These are phyloP conservation scores for Chloroidium sp. DNA, from an alignment of 163 green algal genomes.

Conservation along the genomic window DNA sequence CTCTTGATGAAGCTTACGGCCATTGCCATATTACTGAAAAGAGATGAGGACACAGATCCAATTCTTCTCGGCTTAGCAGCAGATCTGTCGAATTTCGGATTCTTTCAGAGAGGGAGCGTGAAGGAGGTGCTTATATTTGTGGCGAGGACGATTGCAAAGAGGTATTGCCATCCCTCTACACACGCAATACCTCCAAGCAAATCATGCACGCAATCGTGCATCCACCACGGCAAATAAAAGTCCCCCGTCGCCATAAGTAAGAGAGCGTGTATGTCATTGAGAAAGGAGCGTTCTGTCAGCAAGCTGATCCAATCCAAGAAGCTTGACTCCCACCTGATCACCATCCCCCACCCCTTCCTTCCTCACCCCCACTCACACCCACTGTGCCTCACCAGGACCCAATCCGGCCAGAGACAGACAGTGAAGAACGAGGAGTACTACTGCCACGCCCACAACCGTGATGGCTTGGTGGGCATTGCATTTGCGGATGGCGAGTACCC, in stretches of 20 bases:
- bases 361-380: too few species aligned
- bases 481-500: constrained; percentile 92
- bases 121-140: constrained; percentile 93
- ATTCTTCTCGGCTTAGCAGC: constrained; percentile 66
- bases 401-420: constrained; percentile 68
- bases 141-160: constrained; percentile 77
- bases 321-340: too few species aligned
- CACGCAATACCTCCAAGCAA: too few species aligned
- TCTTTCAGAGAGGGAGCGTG: constrained; percentile 88
- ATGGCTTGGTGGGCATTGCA: constrained; percentile 80
- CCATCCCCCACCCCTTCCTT: too few species aligned
- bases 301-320: too few species aligned
- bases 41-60: constrained; percentile 65
- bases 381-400: constrained; percentile 33
- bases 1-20: constrained; percentile 30
- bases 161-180: constrained; percentile 6
- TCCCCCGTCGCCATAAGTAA: too few species aligned
- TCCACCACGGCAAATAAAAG: too few species aligned
- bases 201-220: too few species aligned
- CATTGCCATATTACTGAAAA: constrained; percentile 60
- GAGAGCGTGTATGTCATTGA: too few species aligned
- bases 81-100: constrained; percentile 93
- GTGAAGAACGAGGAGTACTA: constrained; percentile 92
- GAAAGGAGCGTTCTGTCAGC: too few species aligned
- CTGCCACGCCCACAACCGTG: constrained; percentile 84